A percentile compares a stretch with the other conserved stretches of the same genome.
Evolutionary conservation across 2,329 filamentous ascomycete genomes (phyloP).

Genomic region (Fusarium sp.): DNA sequence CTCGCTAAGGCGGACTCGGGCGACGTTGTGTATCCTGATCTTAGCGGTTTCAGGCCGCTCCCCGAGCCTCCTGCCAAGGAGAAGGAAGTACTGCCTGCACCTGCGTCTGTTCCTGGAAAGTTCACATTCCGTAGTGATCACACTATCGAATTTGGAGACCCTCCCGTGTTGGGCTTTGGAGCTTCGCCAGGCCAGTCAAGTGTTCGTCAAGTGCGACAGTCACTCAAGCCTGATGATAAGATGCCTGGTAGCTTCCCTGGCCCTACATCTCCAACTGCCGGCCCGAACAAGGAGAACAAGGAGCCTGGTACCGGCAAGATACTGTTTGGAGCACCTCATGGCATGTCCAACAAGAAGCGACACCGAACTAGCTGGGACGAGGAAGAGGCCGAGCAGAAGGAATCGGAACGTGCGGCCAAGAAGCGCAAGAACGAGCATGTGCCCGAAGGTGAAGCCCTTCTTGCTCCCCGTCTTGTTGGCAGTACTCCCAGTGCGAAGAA

Average conservation of each 20-base stretch:
- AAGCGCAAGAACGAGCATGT: slow-evolving; percentile 68
- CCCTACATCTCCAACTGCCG: slow-evolving; percentile 50
- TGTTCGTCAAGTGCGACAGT: slow-evolving; percentile 72
- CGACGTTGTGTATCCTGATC: slow-evolving; percentile 68
- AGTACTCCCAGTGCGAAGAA: slow-evolving; percentile 58
- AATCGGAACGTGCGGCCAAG: slow-evolving; percentile 68
- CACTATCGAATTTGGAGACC: slow-evolving; percentile 71
- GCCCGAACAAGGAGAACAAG: slow-evolving; percentile 70
- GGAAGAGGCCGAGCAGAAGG: slow-evolving; percentile 67
- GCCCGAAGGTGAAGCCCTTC: slow-evolving; percentile 66
- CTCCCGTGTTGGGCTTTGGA: slow-evolving; percentile 68
- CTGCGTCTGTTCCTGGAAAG: slow-evolving; percentile 66
- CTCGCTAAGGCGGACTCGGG: slow-evolving; percentile 47
- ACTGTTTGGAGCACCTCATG: slow-evolving; percentile 69
- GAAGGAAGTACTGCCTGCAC: slow-evolving; percentile 40
- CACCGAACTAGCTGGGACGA: slow-evolving; percentile 71
- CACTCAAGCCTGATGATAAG: slow-evolving; percentile 59
- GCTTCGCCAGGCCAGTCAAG: slow-evolving; percentile 72
- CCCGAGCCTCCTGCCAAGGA: slow-evolving; percentile 47
- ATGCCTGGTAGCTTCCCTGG: slow-evolving; percentile 72
- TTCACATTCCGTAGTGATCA: slow-evolving; percentile 78
- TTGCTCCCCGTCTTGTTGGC: slow-evolving; percentile 64
- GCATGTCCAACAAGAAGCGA: slow-evolving; percentile 77
- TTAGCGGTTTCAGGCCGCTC: slow-evolving; percentile 60
- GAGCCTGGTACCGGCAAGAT: slow-evolving; percentile 56